Conservation (phyloP, 768 basidiomycete genomes). For the Mycena vulgaris region DNA sequence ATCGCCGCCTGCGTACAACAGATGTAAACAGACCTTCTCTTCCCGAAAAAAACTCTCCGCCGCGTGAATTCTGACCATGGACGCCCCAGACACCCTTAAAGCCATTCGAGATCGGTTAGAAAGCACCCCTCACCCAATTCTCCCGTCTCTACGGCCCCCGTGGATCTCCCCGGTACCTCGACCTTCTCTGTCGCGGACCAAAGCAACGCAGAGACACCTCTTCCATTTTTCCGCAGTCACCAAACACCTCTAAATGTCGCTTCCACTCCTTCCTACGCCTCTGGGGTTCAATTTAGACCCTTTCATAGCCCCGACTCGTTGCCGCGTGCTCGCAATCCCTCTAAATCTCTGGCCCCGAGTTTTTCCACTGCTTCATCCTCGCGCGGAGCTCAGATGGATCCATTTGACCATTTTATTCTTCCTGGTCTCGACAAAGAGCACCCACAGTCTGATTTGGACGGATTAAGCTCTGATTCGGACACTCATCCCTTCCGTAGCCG, state of each 20-base stretch:
- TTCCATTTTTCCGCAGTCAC: not conserved
- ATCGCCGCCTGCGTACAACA: not conserved
- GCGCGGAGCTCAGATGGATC: no score
- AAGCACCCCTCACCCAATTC: not conserved
- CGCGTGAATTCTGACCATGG: not conserved
- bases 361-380: no score
- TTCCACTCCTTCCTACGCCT: not conserved
- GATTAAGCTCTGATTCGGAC: not conserved
- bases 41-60: not conserved
- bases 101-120: not conserved
- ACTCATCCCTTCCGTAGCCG: not conserved
- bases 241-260: no score
- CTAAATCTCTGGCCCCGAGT: no score
- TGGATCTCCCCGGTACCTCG: not conserved
- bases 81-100: not conserved
- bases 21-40: not conserved
- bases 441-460: no score
- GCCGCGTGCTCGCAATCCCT: not conserved
- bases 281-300: not conserved
- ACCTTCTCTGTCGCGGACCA: not conserved
- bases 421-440: no score
- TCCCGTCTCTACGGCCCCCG: not conserved
- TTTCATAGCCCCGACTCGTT: not conserved
- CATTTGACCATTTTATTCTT: no score
- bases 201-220: not conserved